phyloP scores from a whole-genome alignment of 805 yeast species.

The Isabelozyma heimii region DNA sequence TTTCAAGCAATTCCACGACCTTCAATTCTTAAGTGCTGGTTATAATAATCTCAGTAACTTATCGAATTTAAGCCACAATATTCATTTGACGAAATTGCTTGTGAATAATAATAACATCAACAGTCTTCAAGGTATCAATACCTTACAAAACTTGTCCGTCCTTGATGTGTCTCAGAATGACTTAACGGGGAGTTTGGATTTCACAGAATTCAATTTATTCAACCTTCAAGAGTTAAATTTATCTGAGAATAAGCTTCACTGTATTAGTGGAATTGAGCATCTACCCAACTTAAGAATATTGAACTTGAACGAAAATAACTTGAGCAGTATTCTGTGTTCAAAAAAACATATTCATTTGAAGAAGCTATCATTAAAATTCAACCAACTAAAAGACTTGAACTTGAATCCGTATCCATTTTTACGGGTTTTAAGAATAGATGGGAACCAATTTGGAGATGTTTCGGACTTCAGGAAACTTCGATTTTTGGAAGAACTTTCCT shows the following conservation, averaged over 20 bases:
- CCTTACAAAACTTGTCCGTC: conserved; percentile 36
- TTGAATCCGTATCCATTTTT: conserved; percentile 34
- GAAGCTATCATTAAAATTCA: conserved; percentile 36
- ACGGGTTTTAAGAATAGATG: conserved; percentile 45
- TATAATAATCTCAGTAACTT: conserved; percentile 35
- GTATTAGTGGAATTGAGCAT: conserved; percentile 32
- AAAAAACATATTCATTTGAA: conserved; percentile 28
- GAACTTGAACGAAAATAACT: conserved; percentile 41
- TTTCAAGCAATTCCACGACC: conserved; percentile 35
- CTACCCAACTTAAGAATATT: conserved; percentile 35
- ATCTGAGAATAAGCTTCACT: conserved; percentile 38
- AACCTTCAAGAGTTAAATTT: conserved; percentile 44
- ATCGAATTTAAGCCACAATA: conserved; percentile 32
- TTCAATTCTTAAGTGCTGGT: conserved; percentile 42
- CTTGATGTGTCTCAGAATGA: conserved; percentile 43
- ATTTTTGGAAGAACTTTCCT: conserved; percentile 41
- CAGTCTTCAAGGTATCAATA: conserved; percentile 33
- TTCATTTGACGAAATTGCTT: conserved; percentile 42
- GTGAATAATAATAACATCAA: conserved; percentile 34
- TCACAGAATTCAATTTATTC: conserved; percentile 29
- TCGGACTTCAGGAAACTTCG: conserved; percentile 25
- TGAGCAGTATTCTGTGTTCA: conserved; percentile 18
- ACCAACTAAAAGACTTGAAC: conserved; percentile 30
- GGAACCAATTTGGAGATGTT: conserved; percentile 29
- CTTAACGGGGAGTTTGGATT: conserved; percentile 36